These are phyloP conservation scores for Torrubiellomyces zombiae DNA, from an alignment of 2,329 filamentous ascomycete genomes.

Conservation along the genomic window DNA sequence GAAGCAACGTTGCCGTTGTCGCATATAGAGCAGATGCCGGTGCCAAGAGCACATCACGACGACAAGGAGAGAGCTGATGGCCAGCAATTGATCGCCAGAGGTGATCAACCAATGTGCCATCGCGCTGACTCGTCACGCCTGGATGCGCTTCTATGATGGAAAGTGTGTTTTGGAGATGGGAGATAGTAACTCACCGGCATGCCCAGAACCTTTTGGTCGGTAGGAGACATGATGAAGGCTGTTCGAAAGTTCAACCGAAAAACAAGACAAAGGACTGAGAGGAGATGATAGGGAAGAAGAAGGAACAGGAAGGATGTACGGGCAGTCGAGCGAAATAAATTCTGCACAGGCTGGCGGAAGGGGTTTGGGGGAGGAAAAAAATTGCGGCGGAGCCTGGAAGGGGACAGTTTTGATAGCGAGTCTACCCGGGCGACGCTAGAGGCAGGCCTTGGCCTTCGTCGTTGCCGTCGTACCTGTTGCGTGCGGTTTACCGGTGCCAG, in stretches of 20 bases:
- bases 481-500: too few species aligned
- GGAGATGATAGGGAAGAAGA: constrained; percentile 36
- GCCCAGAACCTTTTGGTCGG: constrained; percentile 43
- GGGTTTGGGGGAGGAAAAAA: constrained; percentile 31
- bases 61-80: too few species aligned
- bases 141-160: too few species aligned
- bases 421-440: constrained; percentile 29
- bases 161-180: too few species aligned
- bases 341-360: constrained; percentile 25
- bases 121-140: too few species aligned
- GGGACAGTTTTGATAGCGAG: constrained; percentile 33
- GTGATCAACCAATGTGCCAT: too few species aligned
- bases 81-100: too few species aligned
- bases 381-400: constrained; percentile 28
- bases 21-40: too few species aligned
- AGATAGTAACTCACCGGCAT: constrained; percentile 41
- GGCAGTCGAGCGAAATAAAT: constrained; percentile 26
- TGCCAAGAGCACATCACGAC: too few species aligned
- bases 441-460: constrained; percentile 7
- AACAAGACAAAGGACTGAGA: constrained; percentile 39
- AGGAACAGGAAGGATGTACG: constrained; percentile 24
- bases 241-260: constrained; percentile 21
- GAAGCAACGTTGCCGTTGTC: too few species aligned
- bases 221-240: constrained; percentile 35
- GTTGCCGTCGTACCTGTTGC: too few species aligned